Base-by-base conservation (phyloP, 192 early-diverging fungal species). In the Backusella tuberculispora region DNA sequence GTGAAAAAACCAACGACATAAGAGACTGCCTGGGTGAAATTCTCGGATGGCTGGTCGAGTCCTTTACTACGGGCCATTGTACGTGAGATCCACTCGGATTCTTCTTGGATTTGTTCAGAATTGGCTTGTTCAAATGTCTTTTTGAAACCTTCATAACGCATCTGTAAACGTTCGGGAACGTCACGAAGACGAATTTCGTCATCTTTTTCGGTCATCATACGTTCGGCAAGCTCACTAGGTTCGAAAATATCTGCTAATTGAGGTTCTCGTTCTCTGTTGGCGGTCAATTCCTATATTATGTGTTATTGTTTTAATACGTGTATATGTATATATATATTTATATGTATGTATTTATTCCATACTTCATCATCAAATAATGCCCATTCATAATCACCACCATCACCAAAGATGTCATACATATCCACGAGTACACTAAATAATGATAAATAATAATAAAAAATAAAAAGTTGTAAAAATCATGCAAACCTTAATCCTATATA, bases 141-240 rank as follows among this genome's bases (percentile, higher is more conserved):
- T 17, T 69, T 72, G 43, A 87, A 69, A 10, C 84, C 86, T 29
- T 80, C 81, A 6, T 79, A 83, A 12, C 90, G 89, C 81, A 95
- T 86, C 74, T 96, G 95, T 79, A 97, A 89, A 63, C 98, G 90
- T 78, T 99, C 98, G 10, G 98, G 98, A 0, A 99, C 84, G 72
- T 99, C 96, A 29, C 86, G 86, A 4, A 90, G 78, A 37, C 95
- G 91, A 74, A 99, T 98, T 4, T 88, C 84, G 76, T 98, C 95
- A 76, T 99, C 98, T 64, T 86, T 83, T 50, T 95, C 93, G 6
- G 98, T 99, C 88, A 98, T 89, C 89, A 96, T 90, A 70, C 93
- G 88, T 50, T 89, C 93, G 29, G 87, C 92, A 56, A 99, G 83
- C 81, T 95, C 95, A 34, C 90, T 90, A 3, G 96, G 96, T 80